These are phyloP conservation scores for Pelargonium cotyledonis DNA, from an alignment of 441 rosid species.

Conservation along the genomic window DNA sequence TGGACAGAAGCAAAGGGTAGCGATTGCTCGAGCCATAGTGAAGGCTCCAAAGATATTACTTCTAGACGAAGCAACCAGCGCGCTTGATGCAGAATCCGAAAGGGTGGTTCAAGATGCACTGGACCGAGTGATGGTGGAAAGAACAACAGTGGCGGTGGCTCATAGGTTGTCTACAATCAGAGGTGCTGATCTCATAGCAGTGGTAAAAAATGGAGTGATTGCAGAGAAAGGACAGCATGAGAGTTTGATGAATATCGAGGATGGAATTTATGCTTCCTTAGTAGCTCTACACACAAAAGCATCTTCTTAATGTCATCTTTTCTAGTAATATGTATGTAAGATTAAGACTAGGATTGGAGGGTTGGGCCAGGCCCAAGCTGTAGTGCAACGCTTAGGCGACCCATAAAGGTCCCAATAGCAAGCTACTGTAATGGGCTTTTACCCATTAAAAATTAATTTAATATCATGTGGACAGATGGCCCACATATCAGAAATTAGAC, in stretches of 20 bases:
- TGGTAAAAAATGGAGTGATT: constrained; percentile 52
- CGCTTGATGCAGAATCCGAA: constrained; percentile 62
- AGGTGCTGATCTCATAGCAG: constrained; percentile 52
- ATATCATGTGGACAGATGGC: too few relatives aligned
- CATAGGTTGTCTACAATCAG: constrained; percentile 53
- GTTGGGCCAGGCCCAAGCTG: too few relatives aligned
- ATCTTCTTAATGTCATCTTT: background rate
- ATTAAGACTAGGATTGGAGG: too few relatives aligned
- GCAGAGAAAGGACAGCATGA: constrained; percentile 66
- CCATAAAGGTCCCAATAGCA: too few relatives aligned
- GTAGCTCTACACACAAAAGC: constrained; percentile 37
- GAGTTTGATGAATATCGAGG: constrained; percentile 33
- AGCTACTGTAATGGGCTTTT: too few relatives aligned
- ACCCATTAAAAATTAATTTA: too few relatives aligned
- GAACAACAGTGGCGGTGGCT: constrained; percentile 62
- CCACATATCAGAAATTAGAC: too few relatives aligned
- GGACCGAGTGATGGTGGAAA: constrained; percentile 47
- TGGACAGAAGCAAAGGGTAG: constrained; percentile 72
- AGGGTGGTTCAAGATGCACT: constrained; percentile 60
- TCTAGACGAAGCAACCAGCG: constrained; percentile 67
- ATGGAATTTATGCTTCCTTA: constrained; percentile 57
- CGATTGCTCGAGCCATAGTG: constrained; percentile 61
- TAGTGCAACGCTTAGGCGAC: too few relatives aligned
- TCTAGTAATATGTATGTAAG: too few relatives aligned
- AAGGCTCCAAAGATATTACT: constrained; percentile 53